phyloP scores from a whole-genome alignment of 2,329 filamentous ascomycete species.

The Ceratocystis papillata region DNA sequence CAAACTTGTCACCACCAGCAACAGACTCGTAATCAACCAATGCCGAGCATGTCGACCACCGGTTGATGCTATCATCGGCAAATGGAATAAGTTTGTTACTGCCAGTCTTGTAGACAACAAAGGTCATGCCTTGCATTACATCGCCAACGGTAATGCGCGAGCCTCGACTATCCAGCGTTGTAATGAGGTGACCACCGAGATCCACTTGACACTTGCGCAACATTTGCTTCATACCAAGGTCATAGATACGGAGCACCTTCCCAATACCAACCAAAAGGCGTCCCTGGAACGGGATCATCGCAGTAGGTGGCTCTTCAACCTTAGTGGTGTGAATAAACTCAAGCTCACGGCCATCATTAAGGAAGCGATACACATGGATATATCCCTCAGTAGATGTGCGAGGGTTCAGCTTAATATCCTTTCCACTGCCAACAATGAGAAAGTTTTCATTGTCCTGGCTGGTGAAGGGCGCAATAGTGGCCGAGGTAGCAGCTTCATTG shows the following conservation, averaged over 20 bases:
- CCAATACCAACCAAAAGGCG: slow-evolving; percentile 78
- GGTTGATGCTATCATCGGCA: slow-evolving; percentile 74
- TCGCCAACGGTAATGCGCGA: slow-evolving; percentile 87
- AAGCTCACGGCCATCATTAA: slow-evolving; percentile 73
- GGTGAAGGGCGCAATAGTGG: slow-evolving; percentile 72
- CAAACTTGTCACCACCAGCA: slow-evolving; percentile 93
- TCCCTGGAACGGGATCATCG: slow-evolving; percentile 88
- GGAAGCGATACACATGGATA: slow-evolving; percentile 85
- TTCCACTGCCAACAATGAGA: slow-evolving; percentile 86
- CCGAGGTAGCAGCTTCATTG: slow-evolving; percentile 84
- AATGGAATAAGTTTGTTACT: slow-evolving; percentile 91
- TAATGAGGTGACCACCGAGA: slow-evolving; percentile 70
- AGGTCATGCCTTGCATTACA: slow-evolving; percentile 82
- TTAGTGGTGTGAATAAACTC: slow-evolving; percentile 97
- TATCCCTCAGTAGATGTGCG: slow-evolving; percentile 67
- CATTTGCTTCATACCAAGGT: slow-evolving; percentile 84
- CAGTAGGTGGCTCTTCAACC: slow-evolving; percentile 76
- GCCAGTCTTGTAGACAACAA: slow-evolving; percentile 83
- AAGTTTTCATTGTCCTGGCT: slow-evolving; percentile 84
- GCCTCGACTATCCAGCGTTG: slow-evolving; percentile 79
- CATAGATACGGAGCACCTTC: slow-evolving; percentile 72
- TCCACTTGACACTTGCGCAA: slow-evolving; percentile 82
- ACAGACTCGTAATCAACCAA: slow-evolving; percentile 98
- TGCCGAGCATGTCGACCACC: slow-evolving; percentile 81
- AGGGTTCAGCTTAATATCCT: slow-evolving; percentile 73